Conservation (phyloP, 2,329 filamentous ascomycete species). For the Alternaria sp. region DNA sequence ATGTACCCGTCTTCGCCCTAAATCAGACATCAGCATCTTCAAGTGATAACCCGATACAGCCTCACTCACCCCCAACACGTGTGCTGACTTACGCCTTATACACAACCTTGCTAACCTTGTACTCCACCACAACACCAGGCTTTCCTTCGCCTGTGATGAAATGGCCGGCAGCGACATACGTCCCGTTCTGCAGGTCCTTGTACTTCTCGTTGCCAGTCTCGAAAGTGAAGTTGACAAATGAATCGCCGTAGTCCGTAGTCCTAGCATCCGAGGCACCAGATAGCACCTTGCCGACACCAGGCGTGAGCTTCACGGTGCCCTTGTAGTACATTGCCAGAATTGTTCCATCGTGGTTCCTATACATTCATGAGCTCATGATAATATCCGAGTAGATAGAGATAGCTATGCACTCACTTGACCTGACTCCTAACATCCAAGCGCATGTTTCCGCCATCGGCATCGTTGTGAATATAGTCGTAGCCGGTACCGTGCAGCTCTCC, state of each 20-base stretch:
- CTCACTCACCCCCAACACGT: neutral
- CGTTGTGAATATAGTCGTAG: conserved; percentile 44
- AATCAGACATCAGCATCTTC: neutral
- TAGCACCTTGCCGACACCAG: conserved; percentile 31
- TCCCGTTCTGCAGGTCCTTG: conserved; percentile 37
- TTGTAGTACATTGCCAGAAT: conserved; percentile 44
- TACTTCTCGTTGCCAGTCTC: conserved; percentile 38
- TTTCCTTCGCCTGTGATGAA: conserved; percentile 33
- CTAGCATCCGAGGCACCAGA: conserved; percentile 27
- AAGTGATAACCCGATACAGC: neutral
- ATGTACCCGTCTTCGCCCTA: neutral
- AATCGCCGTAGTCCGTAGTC: conserved; percentile 39
- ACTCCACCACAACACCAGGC: conserved; percentile 34
- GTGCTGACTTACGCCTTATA: conserved; percentile 5
- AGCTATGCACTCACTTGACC: conserved; percentile 34
- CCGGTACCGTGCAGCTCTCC: conserved; percentile 38
- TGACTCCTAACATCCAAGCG: conserved; percentile 36
- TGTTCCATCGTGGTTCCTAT: conserved; percentile 26
- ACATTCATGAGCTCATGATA: neutral
- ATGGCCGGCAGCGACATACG: conserved; percentile 38
- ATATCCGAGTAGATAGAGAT: too few species aligned
- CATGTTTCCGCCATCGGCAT: conserved; percentile 34
- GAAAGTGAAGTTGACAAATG: conserved; percentile 38
- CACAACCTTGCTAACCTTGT: conserved; percentile 39
- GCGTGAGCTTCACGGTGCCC: conserved; percentile 34